A percentile compares a stretch with the other conserved stretches of the same genome.
Conservation (phyloP, 2,329 filamentous ascomycete genomes). For the Phyllosticta capitalensis region DNA sequence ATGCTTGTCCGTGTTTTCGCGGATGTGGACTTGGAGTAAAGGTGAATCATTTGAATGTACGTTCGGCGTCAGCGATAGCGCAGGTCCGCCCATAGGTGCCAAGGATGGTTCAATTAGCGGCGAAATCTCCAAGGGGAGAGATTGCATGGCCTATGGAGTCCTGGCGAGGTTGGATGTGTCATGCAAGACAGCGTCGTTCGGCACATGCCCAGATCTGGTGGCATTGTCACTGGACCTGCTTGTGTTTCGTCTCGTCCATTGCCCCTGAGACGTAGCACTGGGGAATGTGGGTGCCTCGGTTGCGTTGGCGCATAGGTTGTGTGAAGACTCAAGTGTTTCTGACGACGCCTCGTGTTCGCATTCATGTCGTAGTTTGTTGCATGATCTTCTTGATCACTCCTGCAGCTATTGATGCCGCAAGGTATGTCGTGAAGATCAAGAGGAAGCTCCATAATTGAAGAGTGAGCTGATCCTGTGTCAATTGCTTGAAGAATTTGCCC, state of each 20-base stretch:
- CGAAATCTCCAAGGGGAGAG: background rate
- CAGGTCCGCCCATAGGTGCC: background rate
- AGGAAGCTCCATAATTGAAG: conserved; percentile 8
- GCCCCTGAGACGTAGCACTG: background rate
- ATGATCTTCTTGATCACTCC: background rate
- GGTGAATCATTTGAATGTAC: background rate
- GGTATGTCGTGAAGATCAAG: conserved; percentile 7
- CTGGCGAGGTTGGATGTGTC: background rate
- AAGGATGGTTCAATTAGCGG: background rate
- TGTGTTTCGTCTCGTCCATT: background rate
- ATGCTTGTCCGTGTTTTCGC: background rate
- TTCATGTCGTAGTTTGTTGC: background rate
- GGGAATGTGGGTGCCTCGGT: background rate
- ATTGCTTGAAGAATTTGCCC: background rate
- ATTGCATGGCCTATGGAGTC: background rate
- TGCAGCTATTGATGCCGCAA: conserved; percentile 3
- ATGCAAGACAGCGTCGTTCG: background rate
- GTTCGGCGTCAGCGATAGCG: background rate
- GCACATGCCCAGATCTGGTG: background rate
- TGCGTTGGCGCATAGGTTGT: background rate
- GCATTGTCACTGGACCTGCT: background rate
- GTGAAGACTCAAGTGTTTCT: background rate
- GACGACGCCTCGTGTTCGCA: background rate
- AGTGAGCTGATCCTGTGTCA: background rate
- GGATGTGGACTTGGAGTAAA: background rate